Evolutionary conservation across 139 green algal species (phyloP).

Genomic region (Deuterostichococcus epilithicus): DNA sequence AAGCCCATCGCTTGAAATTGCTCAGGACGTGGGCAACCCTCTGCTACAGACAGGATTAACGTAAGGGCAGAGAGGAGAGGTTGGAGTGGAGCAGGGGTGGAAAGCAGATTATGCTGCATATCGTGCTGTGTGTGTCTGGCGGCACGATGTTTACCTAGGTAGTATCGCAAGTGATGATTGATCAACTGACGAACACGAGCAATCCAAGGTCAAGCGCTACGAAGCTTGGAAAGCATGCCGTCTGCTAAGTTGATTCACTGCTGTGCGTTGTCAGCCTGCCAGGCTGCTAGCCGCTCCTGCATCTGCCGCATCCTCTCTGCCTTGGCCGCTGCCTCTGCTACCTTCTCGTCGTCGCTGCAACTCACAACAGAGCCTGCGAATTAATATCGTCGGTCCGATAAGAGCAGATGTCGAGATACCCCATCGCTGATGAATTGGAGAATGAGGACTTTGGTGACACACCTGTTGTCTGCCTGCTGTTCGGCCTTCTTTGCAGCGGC

Average conservation of each 20-base stretch:
- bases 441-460: conserved; percentile 1
- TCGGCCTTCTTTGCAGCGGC: not conserved
- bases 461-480: not conserved
- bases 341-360: conserved; percentile 24
- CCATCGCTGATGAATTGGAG: not conserved
- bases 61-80: too few relatives aligned
- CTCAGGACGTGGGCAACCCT: too few relatives aligned
- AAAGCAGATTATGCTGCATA: too few relatives aligned
- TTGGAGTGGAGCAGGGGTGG: too few relatives aligned
- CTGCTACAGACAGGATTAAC: too few relatives aligned
- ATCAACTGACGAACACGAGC: too few relatives aligned
- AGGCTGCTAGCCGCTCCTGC: conserved; percentile 58
- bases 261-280: conserved; percentile 44
- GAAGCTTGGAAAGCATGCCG: too few relatives aligned
- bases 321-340: conserved; percentile 38
- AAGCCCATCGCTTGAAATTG: not conserved
- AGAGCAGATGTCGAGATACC: not conserved
- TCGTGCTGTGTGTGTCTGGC: too few relatives aligned
- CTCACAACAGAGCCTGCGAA: conserved; percentile 17
- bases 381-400: not conserved
- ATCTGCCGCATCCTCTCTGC: conserved; percentile 47
- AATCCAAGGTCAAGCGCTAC: too few relatives aligned
- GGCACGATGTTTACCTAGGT: too few relatives aligned
- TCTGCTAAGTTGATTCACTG: not conserved
- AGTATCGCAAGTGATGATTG: too few relatives aligned